Base-by-base conservation (phyloP, 2,329 filamentous ascomycete species). In the Penicillium hordei region DNA sequence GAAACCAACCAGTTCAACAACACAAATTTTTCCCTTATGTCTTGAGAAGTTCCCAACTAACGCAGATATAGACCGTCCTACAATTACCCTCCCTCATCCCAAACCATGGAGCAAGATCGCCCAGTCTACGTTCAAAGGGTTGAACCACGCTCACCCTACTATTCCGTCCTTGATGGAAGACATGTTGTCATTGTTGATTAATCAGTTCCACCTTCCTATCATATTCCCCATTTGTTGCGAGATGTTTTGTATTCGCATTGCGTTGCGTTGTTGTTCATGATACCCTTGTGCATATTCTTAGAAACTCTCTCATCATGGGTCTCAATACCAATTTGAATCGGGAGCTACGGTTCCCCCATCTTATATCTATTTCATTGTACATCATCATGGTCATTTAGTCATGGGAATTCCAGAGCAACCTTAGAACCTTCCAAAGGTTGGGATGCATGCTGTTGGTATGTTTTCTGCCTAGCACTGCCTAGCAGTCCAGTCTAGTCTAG, bases 161-260 rank as follows among this genome's bases (percentile, higher is more conserved):
- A 65, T 56, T 31, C 63, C 42, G 46, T 68, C 21, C 55, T 63
- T 15, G 65, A 66, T 25, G 65, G 63, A 45, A 61, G 66, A 49
- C 58, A 58, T 23, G 40, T 71, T 42, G 56, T 73, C 9, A 67
- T 71, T 59, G 65, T 72, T 50, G 71, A 73, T 64, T 73, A 55
- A 64, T 34, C 42, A 13, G 29, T 38, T 33, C 36, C 10, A 33
- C 31, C 8, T n/a, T 46, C 33, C 33, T 38, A 52, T 21, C 29
- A 9, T 7, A 34, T 17, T 23, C 29, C 34, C 36, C n/a, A 33
- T 44, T 27, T 27, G 31, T 50, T 63, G 58, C 50, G 21, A 34
- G n/a, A 13, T 19, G 42, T 42, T 55, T 40, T 40, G 23, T 29
- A 53, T 57, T 54, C 29, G 51, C 50, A 51, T 36, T 58, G 23